A percentile compares a stretch with the other conserved stretches of the same genome.
phyloP scores from a whole-genome alignment of 2,329 filamentous ascomycete genomes.

The Fusarium beomiforme region DNA sequence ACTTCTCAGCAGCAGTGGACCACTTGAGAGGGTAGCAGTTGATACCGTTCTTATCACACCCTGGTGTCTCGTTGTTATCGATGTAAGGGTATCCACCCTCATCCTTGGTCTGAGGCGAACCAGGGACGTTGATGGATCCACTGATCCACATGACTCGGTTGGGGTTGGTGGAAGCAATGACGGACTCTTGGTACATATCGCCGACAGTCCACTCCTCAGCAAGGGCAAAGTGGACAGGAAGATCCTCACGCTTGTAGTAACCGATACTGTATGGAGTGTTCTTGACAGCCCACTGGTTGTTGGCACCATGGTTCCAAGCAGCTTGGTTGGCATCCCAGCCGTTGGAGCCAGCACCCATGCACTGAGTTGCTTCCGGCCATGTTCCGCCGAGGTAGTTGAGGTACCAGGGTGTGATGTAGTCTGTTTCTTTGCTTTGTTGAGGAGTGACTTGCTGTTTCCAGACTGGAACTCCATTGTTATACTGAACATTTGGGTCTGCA shows the following conservation, averaged over 20 bases:
- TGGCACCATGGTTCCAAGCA: slow-evolving; percentile 60
- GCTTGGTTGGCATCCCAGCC: slow-evolving; percentile 62
- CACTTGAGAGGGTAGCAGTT: slow-evolving; percentile 16
- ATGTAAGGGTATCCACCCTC: slow-evolving; percentile 28
- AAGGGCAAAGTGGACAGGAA: slow-evolving; percentile 1
- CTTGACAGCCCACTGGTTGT: slow-evolving; percentile 63
- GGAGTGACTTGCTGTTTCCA: slow-evolving; percentile 5
- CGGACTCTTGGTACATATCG: slow-evolving; percentile 66
- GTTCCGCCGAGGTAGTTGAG: slow-evolving; percentile 64
- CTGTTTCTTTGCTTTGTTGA: not conserved
- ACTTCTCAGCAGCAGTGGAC: slow-evolving; percentile 13
- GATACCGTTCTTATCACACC: not conserved
- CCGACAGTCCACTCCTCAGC: slow-evolving; percentile 11
- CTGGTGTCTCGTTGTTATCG: slow-evolving; percentile 13
- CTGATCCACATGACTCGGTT: slow-evolving; percentile 63
- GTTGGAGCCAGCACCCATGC: slow-evolving; percentile 62
- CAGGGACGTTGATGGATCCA: slow-evolving; percentile 62
- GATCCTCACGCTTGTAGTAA: not conserved
- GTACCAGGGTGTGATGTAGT: slow-evolving; percentile 54
- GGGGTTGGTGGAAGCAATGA: slow-evolving; percentile 62
- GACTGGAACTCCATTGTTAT: not conserved
- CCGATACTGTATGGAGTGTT: slow-evolving; percentile 11
- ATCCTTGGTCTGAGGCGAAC: slow-evolving; percentile 38
- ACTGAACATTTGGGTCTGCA: slow-evolving; percentile 10
- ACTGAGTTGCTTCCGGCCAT: slow-evolving; percentile 62